Percentiles rank a stretch among this genome's conserved stretches.
phyloP scores from a whole-genome alignment of 805 yeast genomes.

The Suhomyces sp. region DNA sequence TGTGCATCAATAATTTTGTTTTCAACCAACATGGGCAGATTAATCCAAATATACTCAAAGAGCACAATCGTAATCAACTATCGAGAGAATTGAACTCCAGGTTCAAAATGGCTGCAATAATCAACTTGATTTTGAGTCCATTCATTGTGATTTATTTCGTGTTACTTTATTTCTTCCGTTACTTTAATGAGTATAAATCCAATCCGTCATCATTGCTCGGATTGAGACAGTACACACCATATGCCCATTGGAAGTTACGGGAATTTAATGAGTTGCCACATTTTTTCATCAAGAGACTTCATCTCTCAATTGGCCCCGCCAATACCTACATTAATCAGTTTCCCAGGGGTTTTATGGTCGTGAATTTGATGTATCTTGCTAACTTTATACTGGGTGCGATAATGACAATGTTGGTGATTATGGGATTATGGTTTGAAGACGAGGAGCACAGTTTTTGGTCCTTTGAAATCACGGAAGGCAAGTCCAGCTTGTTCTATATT shows the following conservation, averaged over 20 bases:
- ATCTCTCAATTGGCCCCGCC: constrained; percentile 76
- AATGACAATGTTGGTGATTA: constrained; percentile 68
- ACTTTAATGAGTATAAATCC: constrained; percentile 88
- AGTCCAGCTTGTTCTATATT: constrained; percentile 82
- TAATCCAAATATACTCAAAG: constrained; percentile 67
- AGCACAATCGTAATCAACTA: constrained; percentile 62
- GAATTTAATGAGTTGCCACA: constrained; percentile 94
- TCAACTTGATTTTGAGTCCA: constrained; percentile 82
- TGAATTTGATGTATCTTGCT: constrained; percentile 36
- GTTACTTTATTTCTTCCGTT: constrained; percentile 79
- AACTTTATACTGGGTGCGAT: constrained; percentile 82
- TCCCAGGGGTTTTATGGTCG: constrained; percentile 64
- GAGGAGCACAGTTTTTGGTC: constrained; percentile 76
- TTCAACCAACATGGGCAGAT: constrained; percentile 84
- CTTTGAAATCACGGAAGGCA: constrained; percentile 80
- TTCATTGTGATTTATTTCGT: constrained; percentile 81
- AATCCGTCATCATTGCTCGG: constrained; percentile 78
- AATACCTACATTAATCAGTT: constrained; percentile 84
- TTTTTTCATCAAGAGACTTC: constrained; percentile 75
- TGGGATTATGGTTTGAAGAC: constrained; percentile 79
- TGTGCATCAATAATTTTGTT: constrained; percentile 83
- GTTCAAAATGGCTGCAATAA: constrained; percentile 82
- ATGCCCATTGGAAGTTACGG: constrained; percentile 92
- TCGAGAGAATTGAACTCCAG: constrained; percentile 72
- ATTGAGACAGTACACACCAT: constrained; percentile 82